phyloP scores from a whole-genome alignment of 106 monocot species.

The Dendrobium nobile region DNA sequence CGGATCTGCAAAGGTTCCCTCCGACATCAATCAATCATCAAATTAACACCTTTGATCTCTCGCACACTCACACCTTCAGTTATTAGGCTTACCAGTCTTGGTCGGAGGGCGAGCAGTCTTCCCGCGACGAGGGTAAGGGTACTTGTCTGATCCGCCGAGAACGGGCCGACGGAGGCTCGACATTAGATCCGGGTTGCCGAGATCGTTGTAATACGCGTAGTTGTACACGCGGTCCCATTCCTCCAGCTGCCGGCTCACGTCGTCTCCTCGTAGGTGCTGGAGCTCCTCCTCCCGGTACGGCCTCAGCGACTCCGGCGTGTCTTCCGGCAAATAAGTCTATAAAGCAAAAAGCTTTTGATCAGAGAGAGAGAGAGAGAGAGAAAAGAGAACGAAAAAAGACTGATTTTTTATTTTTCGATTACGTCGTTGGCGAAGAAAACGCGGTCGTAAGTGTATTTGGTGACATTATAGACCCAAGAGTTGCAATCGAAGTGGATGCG shows the following conservation, averaged over 20 bases:
- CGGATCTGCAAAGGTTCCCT: slow-evolving; percentile 35
- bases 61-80: neutral
- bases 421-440: slow-evolving; percentile 64
- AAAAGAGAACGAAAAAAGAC: neutral
- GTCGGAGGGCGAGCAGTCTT: slow-evolving; percentile 38
- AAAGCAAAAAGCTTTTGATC: neutral
- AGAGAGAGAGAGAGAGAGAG: neutral
- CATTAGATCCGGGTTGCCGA: slow-evolving; percentile 55
- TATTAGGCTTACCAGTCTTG: neutral
- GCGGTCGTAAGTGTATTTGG: slow-evolving; percentile 33
- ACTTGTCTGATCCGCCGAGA: slow-evolving; percentile 50
- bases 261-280: slow-evolving; percentile 34
- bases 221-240: slow-evolving; percentile 32
- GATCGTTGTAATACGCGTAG: slow-evolving; percentile 78
- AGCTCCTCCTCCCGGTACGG: slow-evolving; percentile 57
- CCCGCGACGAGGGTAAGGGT: slow-evolving; percentile 72
- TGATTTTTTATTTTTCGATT: neutral
- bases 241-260: slow-evolving; percentile 21
- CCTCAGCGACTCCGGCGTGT: slow-evolving; percentile 39
- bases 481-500: neutral
- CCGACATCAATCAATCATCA: neutral
- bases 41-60: too few relatives aligned
- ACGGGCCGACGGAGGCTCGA: slow-evolving; percentile 15
- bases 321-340: slow-evolving; percentile 46
- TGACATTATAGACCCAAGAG: slow-evolving; percentile 51